These are phyloP conservation scores for Helminthosporium solani DNA, from an alignment of 2,329 filamentous ascomycete species.

Conservation along the genomic window DNA sequence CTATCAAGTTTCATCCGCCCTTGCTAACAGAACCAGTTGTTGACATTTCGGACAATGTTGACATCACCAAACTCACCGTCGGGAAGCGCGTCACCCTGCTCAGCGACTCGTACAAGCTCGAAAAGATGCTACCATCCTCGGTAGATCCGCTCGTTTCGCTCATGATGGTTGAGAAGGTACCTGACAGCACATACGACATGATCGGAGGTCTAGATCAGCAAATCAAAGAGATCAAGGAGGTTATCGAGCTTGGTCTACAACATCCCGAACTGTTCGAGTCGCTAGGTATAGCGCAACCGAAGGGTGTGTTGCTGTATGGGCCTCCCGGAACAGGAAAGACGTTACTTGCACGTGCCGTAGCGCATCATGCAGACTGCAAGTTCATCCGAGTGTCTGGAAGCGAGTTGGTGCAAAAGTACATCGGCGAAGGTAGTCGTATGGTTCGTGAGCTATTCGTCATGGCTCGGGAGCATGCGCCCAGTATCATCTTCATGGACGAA, in stretches of 20 bases:
- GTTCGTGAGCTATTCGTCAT: slow-evolving; percentile 98
- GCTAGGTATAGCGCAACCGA: slow-evolving; percentile 97
- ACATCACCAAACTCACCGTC: slow-evolving; percentile 91
- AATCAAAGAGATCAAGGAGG: slow-evolving; percentile 99
- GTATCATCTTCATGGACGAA: slow-evolving; percentile 99
- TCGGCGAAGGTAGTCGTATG: slow-evolving; percentile 97
- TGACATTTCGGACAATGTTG: slow-evolving; percentile 90
- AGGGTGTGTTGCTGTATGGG: slow-evolving; percentile 94
- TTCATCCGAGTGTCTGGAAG: slow-evolving; percentile 97
- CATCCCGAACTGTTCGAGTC: slow-evolving; percentile 98
- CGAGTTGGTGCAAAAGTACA: slow-evolving; percentile 98
- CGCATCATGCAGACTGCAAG: slow-evolving; percentile 98
- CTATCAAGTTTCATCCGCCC: not conserved
- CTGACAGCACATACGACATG: slow-evolving; percentile 99
- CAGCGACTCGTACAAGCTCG: slow-evolving; percentile 97
- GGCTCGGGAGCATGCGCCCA: slow-evolving; percentile 95
- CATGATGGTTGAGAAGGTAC: slow-evolving; percentile 99
- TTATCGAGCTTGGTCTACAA: slow-evolving; percentile 97
- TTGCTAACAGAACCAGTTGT: slow-evolving; percentile 64
- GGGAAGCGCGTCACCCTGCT: slow-evolving; percentile 97
- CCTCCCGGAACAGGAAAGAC: slow-evolving; percentile 98
- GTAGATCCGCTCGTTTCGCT: slow-evolving; percentile 97
- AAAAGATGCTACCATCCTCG: slow-evolving; percentile 96
- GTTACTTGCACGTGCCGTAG: slow-evolving; percentile 87
- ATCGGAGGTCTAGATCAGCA: slow-evolving; percentile 98